Evolutionary conservation across 768 basidiomycete species (phyloP).

Genomic region (Floccularia luteovirens): DNA sequence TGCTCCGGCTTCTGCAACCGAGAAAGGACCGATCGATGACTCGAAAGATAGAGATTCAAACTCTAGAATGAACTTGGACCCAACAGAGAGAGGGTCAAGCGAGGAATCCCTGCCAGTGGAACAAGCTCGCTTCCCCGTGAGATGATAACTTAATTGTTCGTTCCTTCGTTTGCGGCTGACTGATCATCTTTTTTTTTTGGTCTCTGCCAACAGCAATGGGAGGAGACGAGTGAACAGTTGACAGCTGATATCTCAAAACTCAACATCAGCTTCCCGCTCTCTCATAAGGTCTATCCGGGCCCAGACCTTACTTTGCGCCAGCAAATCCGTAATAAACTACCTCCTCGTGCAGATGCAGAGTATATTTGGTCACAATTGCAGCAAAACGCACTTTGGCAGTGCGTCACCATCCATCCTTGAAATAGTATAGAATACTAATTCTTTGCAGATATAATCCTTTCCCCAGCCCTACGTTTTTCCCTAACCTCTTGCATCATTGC

Average conservation of each 20-base stretch:
- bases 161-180: background rate
- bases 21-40: conserved; percentile 3
- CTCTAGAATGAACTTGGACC: conserved; percentile 11
- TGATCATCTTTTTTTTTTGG: background rate
- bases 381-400: conserved; percentile 65
- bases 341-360: conserved; percentile 46
- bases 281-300: conserved; percentile 37
- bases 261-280: conserved; percentile 50
- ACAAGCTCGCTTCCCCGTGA: background rate
- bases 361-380: conserved; percentile 57
- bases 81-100: conserved; percentile 17
- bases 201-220: background rate
- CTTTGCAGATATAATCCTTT: conserved; percentile 51
- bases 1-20: background rate
- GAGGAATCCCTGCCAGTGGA: conserved; percentile 19
- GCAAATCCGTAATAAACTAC: conserved; percentile 49
- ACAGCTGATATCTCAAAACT: conserved; percentile 39
- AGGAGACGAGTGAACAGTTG: conserved; percentile 9
- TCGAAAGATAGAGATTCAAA: background rate
- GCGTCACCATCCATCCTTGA: conserved; percentile 12
- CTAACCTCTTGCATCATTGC: conserved; percentile 57
- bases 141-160: background rate
- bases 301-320: conserved; percentile 47
- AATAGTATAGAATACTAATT: background rate
- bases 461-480: conserved; percentile 56